These are phyloP conservation scores for Leccinum fallax DNA, from an alignment of 1,284 basidiomycete genomes.

Conservation along the genomic window DNA sequence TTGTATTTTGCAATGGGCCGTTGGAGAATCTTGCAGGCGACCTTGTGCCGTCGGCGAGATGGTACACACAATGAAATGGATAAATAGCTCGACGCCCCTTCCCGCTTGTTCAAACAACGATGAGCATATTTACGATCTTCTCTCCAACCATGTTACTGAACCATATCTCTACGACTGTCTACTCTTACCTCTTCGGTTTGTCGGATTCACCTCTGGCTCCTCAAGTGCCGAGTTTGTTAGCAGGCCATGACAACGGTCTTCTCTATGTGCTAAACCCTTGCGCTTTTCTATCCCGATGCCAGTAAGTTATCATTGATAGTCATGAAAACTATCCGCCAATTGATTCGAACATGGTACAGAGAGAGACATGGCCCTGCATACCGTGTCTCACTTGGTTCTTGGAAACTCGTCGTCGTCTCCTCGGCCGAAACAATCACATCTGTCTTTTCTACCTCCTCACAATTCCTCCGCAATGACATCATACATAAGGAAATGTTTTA, in stretches of 20 bases:
- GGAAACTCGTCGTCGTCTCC: slow-evolving; percentile 21
- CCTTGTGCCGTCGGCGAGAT: neutral
- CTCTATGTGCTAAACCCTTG: slow-evolving; percentile 20
- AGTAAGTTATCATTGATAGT: slow-evolving; percentile 18
- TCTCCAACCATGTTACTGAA: neutral
- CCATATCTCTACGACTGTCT: neutral
- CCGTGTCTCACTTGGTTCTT: slow-evolving; percentile 20
- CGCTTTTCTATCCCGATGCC: slow-evolving; percentile 23
- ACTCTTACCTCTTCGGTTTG: neutral
- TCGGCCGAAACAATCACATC: neutral
- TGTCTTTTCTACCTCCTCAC: slow-evolving; percentile 4
- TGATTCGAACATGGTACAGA: slow-evolving; percentile 12
- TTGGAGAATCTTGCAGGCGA: neutral
- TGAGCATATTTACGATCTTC: neutral
- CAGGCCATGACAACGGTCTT: slow-evolving; percentile 21
- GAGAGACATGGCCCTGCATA: slow-evolving; percentile 18
- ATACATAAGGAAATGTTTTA: slow-evolving; percentile 19
- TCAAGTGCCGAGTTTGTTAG: slow-evolving; percentile 7
- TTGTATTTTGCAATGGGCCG: neutral
- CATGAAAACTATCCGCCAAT: neutral
- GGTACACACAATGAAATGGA: neutral
- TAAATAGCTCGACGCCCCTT: neutral
- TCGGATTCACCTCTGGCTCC: neutral
- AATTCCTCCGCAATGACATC: slow-evolving; percentile 14
- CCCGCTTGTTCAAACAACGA: neutral